These are phyloP conservation scores for Lactarius indigo DNA, from an alignment of 768 basidiomycete genomes.

Conservation along the genomic window DNA sequence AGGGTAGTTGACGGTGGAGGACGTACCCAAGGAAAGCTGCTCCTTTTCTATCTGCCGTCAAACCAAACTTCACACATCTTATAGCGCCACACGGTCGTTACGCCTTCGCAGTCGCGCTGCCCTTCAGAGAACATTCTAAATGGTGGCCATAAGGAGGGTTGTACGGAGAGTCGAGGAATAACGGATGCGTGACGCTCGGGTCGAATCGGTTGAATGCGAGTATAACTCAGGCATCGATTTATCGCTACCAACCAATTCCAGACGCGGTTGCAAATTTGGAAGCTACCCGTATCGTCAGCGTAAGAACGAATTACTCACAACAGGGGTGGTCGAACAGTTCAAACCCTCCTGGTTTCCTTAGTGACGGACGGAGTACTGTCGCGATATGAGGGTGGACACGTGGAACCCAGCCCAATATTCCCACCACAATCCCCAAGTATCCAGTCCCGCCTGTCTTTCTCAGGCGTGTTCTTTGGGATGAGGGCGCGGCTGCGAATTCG, in stretches of 20 bases:
- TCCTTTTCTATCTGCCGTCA: no score
- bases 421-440: conserved; percentile 57
- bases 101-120: no score
- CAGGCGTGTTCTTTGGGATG: conserved; percentile 36
- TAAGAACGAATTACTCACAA: conserved; percentile 38
- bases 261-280: no score
- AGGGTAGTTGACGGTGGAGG: no score
- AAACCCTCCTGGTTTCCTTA: conserved; percentile 92
- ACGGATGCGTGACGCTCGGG: conserved; percentile 60
- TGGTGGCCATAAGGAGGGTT: conserved; percentile 74
- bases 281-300: conserved; percentile 84
- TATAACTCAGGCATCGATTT: conserved; percentile 71
- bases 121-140: conserved; percentile 42
- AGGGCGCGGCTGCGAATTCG: no score
- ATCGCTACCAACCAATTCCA: conserved; percentile 57
- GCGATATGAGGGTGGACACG: no score
- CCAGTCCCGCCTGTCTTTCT: conserved; percentile 81
- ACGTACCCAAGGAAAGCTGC: no score
- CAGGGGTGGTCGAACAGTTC: conserved; percentile 81
- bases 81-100: no score
- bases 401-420: not conserved
- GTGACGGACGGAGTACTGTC: no score
- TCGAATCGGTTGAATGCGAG: conserved; percentile 87
- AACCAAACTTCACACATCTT: no score
- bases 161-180: conserved; percentile 70